Conservation (phyloP, 352 stramenopile species). For the Globisporangium perplexum region DNA sequence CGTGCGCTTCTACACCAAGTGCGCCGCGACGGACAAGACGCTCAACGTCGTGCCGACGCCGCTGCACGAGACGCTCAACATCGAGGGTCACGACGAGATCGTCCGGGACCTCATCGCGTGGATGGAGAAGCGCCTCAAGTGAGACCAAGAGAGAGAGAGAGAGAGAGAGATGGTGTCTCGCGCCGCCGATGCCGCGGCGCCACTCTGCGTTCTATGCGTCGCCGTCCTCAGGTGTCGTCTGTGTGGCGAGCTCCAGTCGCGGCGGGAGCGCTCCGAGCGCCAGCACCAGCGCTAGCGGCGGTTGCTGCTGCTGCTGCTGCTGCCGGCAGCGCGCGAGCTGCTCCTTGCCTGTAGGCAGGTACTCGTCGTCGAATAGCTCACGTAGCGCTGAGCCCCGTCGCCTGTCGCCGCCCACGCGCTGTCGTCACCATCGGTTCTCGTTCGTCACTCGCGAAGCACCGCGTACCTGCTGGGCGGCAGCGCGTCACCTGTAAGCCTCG, state of each 20-base stretch:
- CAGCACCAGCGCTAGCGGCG: no score
- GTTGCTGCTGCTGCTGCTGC: no score
- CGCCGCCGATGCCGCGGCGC: no score
- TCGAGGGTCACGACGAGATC: constrained; percentile 24
- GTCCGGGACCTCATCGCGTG: constrained; percentile 25
- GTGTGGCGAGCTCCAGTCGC: background rate
- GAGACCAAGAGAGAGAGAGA: background rate
- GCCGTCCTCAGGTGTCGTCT: background rate
- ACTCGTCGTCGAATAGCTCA: constrained; percentile 56
- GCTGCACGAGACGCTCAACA: constrained; percentile 40
- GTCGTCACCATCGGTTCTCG: no score
- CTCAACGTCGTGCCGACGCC: constrained; percentile 28
- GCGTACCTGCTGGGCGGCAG: no score
- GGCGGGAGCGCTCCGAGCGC: no score
- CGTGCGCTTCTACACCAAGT: constrained; percentile 28
- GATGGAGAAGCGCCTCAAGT: constrained; percentile 20
- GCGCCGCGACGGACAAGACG: constrained; percentile 36
- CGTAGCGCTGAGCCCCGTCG: constrained; percentile 19
- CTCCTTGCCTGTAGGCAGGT: constrained; percentile 48
- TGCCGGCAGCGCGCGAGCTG: constrained; percentile 37
- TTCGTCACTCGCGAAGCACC: no score
- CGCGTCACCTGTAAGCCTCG: constrained; percentile 4
- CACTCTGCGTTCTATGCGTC: background rate
- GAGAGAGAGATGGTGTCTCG: no score
- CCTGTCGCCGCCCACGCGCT: background rate